These are phyloP conservation scores for Auricularia sp. DNA, from an alignment of 768 basidiomycete genomes.

Conservation along the genomic window DNA sequence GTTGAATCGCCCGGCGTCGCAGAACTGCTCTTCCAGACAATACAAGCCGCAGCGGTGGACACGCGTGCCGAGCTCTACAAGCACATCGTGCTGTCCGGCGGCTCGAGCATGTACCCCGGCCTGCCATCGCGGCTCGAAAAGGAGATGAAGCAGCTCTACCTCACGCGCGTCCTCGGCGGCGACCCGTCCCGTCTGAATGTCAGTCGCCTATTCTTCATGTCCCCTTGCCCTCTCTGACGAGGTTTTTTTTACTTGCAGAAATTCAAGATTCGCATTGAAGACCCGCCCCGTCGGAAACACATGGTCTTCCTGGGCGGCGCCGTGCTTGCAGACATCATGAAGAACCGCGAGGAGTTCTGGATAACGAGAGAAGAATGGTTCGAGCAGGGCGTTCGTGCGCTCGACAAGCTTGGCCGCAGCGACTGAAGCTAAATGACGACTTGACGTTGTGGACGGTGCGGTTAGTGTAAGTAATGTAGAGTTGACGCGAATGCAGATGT, in stretches of 20 bases:
- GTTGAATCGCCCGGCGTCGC: constrained; percentile 95
- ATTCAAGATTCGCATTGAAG: constrained; percentile 99
- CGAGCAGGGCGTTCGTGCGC: constrained; percentile 70
- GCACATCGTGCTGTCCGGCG: constrained; percentile 94
- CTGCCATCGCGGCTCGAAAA: constrained; percentile 94
- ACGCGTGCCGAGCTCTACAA: constrained; percentile 88
- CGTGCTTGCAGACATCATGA: constrained; percentile 99
- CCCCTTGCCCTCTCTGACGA: background rate
- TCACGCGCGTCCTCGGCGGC: constrained; percentile 77
- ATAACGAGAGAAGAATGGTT: constrained; percentile 90
- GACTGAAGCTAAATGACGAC: background rate
- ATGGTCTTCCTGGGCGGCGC: constrained; percentile 99
- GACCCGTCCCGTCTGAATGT: constrained; percentile 82
- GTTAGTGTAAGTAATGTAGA: too few relatives aligned
- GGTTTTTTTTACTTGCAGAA: constrained; percentile 45
- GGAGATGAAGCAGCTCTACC: constrained; percentile 99
- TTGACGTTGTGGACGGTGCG: too few relatives aligned
- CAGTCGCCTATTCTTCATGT: constrained; percentile 24
- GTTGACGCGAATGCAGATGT: background rate
- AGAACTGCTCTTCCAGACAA: constrained; percentile 97
- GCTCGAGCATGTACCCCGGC: constrained; percentile 98
- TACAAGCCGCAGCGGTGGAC: constrained; percentile 86
- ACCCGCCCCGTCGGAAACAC: constrained; percentile 95
- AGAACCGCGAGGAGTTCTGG: constrained; percentile 90
- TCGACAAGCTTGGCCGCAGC: constrained; percentile 79